Percentiles rank a stretch among this genome's conserved stretches.
Evolutionary conservation across 2,329 filamentous ascomycete species (phyloP).

Genomic region (Elsinoe arachidis): DNA sequence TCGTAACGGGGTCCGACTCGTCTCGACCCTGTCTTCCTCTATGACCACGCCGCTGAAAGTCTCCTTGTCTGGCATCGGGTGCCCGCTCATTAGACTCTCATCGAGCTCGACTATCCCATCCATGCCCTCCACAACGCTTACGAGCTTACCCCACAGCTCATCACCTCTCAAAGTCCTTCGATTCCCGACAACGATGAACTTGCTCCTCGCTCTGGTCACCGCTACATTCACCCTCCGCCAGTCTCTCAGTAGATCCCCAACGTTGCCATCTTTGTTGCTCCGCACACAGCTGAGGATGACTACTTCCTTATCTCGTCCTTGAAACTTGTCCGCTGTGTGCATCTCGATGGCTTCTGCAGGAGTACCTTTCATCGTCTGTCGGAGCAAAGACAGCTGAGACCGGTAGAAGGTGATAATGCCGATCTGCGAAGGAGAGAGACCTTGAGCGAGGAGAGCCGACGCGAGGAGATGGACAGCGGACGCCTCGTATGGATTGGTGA

Average conservation of each 20-base stretch:
- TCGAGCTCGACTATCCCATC: conserved; percentile 71
- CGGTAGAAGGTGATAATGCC: conserved; percentile 97
- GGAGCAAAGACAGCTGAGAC: conserved; percentile 76
- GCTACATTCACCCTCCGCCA: conserved; percentile 94
- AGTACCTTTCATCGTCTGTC: conserved; percentile 51
- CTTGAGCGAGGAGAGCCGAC: conserved; percentile 63
- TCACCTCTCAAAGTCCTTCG: conserved; percentile 61
- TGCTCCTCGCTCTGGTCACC: conserved; percentile 84
- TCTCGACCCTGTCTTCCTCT: neutral
- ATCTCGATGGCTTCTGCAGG: conserved; percentile 64
- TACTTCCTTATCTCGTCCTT: conserved; percentile 91
- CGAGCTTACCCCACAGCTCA: conserved; percentile 68
- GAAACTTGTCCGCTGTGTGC: conserved; percentile 94
- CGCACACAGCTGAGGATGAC: conserved; percentile 81
- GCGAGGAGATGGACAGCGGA: conserved; percentile 72
- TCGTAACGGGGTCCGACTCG: neutral
- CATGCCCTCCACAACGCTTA: conserved; percentile 65
- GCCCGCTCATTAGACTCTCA: conserved; percentile 36
- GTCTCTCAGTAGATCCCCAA: conserved; percentile 87
- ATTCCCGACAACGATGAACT: conserved; percentile 81
- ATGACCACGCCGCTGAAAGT: neutral
- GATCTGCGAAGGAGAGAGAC: conserved; percentile 66
- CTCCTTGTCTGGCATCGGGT: conserved; percentile 44
- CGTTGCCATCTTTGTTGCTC: conserved; percentile 69
- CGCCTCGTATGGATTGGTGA: conserved; percentile 80